Evolutionary conservation across 805 yeast genomes (phyloP).

Genomic region (Candida xiaguanensis): DNA sequence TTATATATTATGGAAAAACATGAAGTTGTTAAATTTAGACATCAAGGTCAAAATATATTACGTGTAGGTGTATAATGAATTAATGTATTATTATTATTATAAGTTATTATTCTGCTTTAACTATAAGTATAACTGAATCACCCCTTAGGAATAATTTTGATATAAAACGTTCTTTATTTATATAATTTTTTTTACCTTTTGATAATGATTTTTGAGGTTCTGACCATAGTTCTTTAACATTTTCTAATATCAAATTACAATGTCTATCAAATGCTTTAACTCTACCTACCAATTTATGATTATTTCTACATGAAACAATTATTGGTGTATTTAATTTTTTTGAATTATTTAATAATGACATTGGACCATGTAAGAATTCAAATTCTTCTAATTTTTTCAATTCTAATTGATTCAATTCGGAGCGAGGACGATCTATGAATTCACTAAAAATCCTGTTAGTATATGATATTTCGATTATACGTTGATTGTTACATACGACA

Average conservation of each 20-base stretch:
- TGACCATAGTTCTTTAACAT: slow-evolving; percentile 85
- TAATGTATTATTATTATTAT: too few species aligned
- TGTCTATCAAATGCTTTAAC: slow-evolving; percentile 96
- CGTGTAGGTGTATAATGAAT: slow-evolving; percentile 69
- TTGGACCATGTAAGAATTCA: slow-evolving; percentile 86
- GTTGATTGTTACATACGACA: slow-evolving; percentile 9
- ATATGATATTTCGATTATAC: too few species aligned
- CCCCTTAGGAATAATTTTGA: slow-evolving; percentile 92
- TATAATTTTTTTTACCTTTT: slow-evolving; percentile 68
- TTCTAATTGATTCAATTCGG: slow-evolving; percentile 78
- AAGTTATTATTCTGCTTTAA: slow-evolving; percentile 38
- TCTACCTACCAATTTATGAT: slow-evolving; percentile 85
- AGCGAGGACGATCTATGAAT: slow-evolving; percentile 65
- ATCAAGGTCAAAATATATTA: slow-evolving; percentile 78
- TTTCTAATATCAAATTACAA: slow-evolving; percentile 87
- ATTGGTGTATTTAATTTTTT: slow-evolving; percentile 72
- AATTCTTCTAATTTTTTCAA: slow-evolving; percentile 80
- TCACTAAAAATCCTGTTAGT: slow-evolving; percentile 56
- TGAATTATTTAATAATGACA: slow-evolving; percentile 82
- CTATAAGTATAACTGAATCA: slow-evolving; percentile 85
- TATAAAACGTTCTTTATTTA: slow-evolving; percentile 67
- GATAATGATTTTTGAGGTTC: slow-evolving; percentile 57
- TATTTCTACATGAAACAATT: slow-evolving; percentile 85
- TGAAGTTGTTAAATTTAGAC: slow-evolving; percentile 83
- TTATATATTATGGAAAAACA: slow-evolving; percentile 76